Base-by-base conservation (phyloP, 2,329 filamentous ascomycete species). In the Spiromastix sp. region DNA sequence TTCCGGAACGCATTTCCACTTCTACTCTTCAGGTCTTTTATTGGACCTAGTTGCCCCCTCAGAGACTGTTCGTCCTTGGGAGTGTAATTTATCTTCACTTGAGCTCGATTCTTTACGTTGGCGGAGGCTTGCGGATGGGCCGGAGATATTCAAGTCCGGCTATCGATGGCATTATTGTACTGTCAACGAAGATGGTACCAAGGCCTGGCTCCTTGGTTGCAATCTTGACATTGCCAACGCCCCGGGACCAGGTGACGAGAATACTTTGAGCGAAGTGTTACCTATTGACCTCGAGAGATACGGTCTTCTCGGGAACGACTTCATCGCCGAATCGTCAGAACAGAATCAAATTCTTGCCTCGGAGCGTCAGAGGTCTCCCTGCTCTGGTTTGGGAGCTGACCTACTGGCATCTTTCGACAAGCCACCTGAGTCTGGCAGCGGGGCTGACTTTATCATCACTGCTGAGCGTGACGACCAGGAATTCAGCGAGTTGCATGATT, bases 141-240 rank as follows among this genome's bases (percentile, higher is more conserved):
- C 85, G 32, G 91, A 98, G 54, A 80, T 98, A 21, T 98, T 95
- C 62, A 83, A 83, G 47, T 68, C 78, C 0, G 85, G 82, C n/a
- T 96, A 91, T 57, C 77, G 89, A 40, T 98, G 91, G 91, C 89
- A 96, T 57, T 98, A 98, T 55, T 96, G 91, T 57, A 93, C 86
- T 3, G 82, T 95, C 61, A 93, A 95, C 54, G 80, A 91, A 41
- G 85, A 93, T 49, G 89, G 89, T 4, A 95, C 91, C 5, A 94
- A 93, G 55, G 91, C 86, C 5, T 98, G 91, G 87, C 68, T 98
- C 16, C 71, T 98, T n/a, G 91, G 91, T 6, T 95, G 86, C 50
- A 83, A 83, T 2, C 80, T 83, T 3, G 85, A 94, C 26, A 64
- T 71, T 12, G 67, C 72, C 5, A 76, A 78, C 31, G 80, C 80